phyloP scores from a whole-genome alignment of 2,329 filamentous ascomycete genomes.

The Talaromyces sp. region DNA sequence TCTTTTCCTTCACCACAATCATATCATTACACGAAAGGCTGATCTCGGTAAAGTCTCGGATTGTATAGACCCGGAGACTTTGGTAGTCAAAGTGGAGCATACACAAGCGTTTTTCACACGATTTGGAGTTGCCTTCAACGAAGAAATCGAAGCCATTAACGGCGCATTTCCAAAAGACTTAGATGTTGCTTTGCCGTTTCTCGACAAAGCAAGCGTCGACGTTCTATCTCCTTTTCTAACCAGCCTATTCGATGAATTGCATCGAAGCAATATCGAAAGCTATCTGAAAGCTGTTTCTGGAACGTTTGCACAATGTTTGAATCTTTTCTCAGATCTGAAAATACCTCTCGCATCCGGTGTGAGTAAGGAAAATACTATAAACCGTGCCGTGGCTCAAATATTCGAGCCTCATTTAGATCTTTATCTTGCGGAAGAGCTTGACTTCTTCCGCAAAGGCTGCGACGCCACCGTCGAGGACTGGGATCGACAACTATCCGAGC shows the following conservation, averaged over 20 bases:
- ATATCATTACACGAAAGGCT: constrained; percentile 72
- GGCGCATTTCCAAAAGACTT: constrained; percentile 73
- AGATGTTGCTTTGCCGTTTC: constrained; percentile 71
- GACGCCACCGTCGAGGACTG: constrained; percentile 76
- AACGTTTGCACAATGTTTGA: constrained; percentile 80
- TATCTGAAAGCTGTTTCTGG: constrained; percentile 87
- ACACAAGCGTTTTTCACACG: constrained; percentile 78
- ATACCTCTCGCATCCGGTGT: constrained; percentile 61
- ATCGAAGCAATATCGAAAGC: constrained; percentile 68
- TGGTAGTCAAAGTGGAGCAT: constrained; percentile 73
- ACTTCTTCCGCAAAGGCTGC: constrained; percentile 75
- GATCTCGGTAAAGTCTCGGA: constrained; percentile 73
- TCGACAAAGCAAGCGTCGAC: constrained; percentile 80
- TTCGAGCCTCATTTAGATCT: constrained; percentile 94
- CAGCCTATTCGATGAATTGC: constrained; percentile 80
- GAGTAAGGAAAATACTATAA: constrained; percentile 64
- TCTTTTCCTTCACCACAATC: constrained; percentile 84
- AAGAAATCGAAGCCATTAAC: constrained; percentile 77
- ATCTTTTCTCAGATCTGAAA: constrained; percentile 70
- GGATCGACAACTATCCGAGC: constrained; percentile 88
- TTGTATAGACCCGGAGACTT: constrained; percentile 69
- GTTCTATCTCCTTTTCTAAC: constrained; percentile 82
- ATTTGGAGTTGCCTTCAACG: constrained; percentile 72
- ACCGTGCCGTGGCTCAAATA: constrained; percentile 65
- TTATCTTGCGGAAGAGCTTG: constrained; percentile 87